Evolutionary conservation across 83 land plant species (phyloP), one percentile per base, ranked within the genome.

Genomic region (Picea abies): DNA sequence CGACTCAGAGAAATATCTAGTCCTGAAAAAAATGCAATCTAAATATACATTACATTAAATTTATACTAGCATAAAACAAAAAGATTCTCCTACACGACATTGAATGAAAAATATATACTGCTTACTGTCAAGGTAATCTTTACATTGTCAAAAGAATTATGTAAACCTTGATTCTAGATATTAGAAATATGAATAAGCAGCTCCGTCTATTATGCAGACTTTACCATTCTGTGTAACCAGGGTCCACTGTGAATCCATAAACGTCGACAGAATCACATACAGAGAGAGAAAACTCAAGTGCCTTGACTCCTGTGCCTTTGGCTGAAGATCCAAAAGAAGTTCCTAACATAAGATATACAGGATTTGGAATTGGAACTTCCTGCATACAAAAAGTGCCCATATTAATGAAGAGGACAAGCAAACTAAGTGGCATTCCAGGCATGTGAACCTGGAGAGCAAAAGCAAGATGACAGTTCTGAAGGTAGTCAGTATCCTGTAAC

Each of bases 231-330:
- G 91, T 89, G 69, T 97, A 97, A 62, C 98, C 98, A 3, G 99
- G 99, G 84, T 97, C 99, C 39, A 97, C 99, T 6, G 99, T 97
- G 86, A 97, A 97, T 37, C 99, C 99, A 88, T 95, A 97, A 87
- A 97, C 95, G 62, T 97, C 96, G 71, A 97, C 99, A 11, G 93
- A 80, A 32, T 97, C 98, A 86, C 99, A 97, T n/a, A 95, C 82
- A 60, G 99, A 97, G 26, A 97, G 91, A 77, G 99, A 98, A 85
- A 97, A 93, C 58, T 97, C 99, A 73, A 97, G 92, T 63, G 99
- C 96, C 81, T 95, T 95, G 39, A 97, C 87, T 14, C 99, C 99
- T 22, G 99, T 97, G 79, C 99, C 99, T 88, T 97, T 97, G 32
- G 99, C 99, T 14, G 98, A 92, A 52, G 94, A 87, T 52, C 99